phyloP scores from a whole-genome alignment of 805 yeast genomes.

The Komagataella kurtzmanii region DNA sequence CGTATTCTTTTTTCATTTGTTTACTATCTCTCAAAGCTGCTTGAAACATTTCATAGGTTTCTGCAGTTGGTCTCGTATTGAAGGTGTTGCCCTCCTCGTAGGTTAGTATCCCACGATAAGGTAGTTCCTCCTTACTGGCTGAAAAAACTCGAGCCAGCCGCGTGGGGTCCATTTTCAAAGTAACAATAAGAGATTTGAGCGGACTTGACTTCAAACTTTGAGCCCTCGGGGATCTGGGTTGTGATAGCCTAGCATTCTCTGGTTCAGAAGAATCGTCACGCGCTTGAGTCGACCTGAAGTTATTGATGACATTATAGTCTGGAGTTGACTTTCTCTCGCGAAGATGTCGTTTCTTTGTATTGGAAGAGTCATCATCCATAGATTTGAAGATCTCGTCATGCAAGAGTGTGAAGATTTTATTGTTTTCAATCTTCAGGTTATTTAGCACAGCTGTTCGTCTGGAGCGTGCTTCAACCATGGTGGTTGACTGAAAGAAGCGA shows the following conservation, averaged over 20 bases:
- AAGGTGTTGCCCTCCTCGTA: conserved; percentile 46
- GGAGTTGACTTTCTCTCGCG: conserved; percentile 7
- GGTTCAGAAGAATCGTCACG: conserved; percentile 1
- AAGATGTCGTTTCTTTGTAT: conserved; percentile 4
- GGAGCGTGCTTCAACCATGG: background rate
- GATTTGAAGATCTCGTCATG: conserved; percentile 15
- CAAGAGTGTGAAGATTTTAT: conserved; percentile 20
- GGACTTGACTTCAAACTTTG: background rate
- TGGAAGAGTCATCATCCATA: conserved; percentile 6
- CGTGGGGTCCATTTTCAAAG: background rate
- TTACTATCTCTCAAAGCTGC: conserved; percentile 25
- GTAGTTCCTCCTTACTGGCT: conserved; percentile 29
- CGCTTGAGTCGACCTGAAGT: conserved; percentile 1
- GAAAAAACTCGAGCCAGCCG: background rate
- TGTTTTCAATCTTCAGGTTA: conserved; percentile 22
- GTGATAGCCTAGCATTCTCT: background rate
- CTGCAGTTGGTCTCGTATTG: conserved; percentile 42
- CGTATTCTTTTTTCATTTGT: conserved; percentile 19
- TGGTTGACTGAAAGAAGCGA: background rate
- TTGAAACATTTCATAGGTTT: conserved; percentile 37
- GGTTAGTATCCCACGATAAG: conserved; percentile 52
- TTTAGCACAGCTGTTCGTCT: conserved; percentile 9
- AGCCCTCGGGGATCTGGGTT: background rate
- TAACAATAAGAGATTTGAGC: background rate
- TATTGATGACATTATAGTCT: conserved; percentile 7